Conservation (phyloP, 2,329 filamentous ascomycete genomes). For the Ampelomyces quisqualis region DNA sequence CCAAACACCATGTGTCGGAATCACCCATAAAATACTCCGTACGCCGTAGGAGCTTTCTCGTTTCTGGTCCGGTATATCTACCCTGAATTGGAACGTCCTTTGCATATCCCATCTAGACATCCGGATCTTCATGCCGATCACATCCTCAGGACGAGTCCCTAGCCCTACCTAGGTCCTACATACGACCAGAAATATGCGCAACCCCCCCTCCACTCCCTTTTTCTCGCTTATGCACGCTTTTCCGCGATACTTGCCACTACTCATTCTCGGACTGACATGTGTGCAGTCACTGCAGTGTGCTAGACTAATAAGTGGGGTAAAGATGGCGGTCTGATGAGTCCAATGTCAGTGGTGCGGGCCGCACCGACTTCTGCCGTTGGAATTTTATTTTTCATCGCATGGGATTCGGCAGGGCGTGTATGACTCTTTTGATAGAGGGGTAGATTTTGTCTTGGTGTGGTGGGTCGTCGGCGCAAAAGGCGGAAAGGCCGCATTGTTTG, state of each 20-base stretch:
- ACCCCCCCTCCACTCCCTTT: background rate
- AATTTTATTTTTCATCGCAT: too few species aligned
- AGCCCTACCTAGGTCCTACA: background rate
- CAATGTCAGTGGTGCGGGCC: conserved; percentile 10
- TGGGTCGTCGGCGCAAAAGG: too few species aligned
- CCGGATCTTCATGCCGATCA: background rate
- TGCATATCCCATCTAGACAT: conserved; percentile 1
- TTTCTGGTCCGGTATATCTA: too few species aligned
- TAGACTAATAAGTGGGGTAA: background rate
- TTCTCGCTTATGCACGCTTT: conserved; percentile 3
- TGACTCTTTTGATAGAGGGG: too few species aligned
- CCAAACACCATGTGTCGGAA: too few species aligned
- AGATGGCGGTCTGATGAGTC: conserved; percentile 12
- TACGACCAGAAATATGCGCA: too few species aligned
- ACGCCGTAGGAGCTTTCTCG: too few species aligned
- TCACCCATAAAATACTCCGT: too few species aligned
- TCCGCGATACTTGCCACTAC: background rate
- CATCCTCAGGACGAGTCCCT: background rate
- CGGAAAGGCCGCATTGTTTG: background rate
- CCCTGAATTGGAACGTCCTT: too few species aligned
- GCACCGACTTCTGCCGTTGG: conserved; percentile 6
- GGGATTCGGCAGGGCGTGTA: too few species aligned
- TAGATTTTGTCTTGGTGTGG: too few species aligned
- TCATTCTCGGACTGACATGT: background rate
- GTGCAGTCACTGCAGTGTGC: background rate